A percentile compares a stretch with the other conserved stretches of the same genome.
phyloP scores from a whole-genome alignment of 2,329 filamentous ascomycete genomes.

The Aschersonia sp. region DNA sequence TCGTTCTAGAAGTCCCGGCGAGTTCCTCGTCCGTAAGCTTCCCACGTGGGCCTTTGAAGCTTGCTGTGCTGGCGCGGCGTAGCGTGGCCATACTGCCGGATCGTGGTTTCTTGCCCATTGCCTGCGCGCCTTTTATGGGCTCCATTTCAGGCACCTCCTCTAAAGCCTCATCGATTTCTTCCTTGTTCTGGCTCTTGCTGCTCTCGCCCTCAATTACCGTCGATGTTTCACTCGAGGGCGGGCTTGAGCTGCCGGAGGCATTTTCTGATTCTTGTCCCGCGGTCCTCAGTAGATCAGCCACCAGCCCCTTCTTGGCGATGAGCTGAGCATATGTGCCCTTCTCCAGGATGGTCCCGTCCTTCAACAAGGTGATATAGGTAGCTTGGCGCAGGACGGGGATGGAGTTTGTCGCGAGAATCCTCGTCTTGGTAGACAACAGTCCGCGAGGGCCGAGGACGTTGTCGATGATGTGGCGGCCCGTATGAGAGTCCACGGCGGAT shows the following conservation, averaged over 20 bases:
- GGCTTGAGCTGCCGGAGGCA: slow-evolving; percentile 28
- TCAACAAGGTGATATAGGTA: slow-evolving; percentile 74
- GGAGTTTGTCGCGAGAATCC: slow-evolving; percentile 87
- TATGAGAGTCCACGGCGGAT: slow-evolving; percentile 96
- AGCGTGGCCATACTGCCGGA: slow-evolving; percentile 66
- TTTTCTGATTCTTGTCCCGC: slow-evolving; percentile 43
- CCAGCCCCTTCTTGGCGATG: slow-evolving; percentile 84
- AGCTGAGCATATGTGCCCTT: slow-evolving; percentile 83
- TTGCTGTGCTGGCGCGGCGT: slow-evolving; percentile 80
- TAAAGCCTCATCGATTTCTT: slow-evolving; percentile 63
- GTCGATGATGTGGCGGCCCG: slow-evolving; percentile 87
- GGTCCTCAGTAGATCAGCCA: slow-evolving; percentile 71
- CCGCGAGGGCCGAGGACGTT: slow-evolving; percentile 81
- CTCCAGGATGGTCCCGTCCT: slow-evolving; percentile 72
- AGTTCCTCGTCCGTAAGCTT: slow-evolving; percentile 78
- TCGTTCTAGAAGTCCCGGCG: slow-evolving; percentile 56
- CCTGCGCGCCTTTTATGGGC: slow-evolving; percentile 48
- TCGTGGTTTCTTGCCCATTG: slow-evolving; percentile 37
- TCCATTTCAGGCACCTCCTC: slow-evolving; percentile 64
- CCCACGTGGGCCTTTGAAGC: slow-evolving; percentile 72
- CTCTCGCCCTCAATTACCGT: slow-evolving; percentile 39
- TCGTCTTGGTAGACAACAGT: slow-evolving; percentile 71
- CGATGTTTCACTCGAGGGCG: slow-evolving; percentile 36
- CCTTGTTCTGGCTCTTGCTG: slow-evolving; percentile 37
- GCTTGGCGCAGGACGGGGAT: slow-evolving; percentile 83